Conservation (phyloP, 768 basidiomycete species). For the Psilocybe tampanensis region DNA sequence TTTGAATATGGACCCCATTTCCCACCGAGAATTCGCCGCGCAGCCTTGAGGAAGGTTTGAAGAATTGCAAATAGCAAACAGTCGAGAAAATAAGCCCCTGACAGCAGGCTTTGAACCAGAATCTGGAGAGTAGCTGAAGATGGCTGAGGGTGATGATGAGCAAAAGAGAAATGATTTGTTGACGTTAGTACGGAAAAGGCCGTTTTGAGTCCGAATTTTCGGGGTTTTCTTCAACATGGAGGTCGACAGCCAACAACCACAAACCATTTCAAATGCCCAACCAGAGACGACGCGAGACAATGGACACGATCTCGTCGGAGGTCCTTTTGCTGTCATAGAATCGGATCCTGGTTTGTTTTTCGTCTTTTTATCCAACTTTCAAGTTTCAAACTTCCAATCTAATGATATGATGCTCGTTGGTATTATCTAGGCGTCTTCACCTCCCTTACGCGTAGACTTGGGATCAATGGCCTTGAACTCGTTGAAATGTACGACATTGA, state of each 20-base stretch:
- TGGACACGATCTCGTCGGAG: conserved; percentile 54
- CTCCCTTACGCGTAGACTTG: conserved; percentile 53
- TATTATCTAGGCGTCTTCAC: conserved; percentile 55
- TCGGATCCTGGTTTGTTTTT: conserved; percentile 46
- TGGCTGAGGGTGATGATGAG: no score
- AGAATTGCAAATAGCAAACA: not conserved
- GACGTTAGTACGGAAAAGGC: not conserved
- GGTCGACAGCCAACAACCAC: conserved; percentile 13
- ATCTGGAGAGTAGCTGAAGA: not conserved
- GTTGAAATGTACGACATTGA: conserved; percentile 66
- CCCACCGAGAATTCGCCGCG: conserved; percentile 11
- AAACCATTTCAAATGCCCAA: not conserved
- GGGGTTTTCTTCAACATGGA: conserved; percentile 5
- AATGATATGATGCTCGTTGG: no score
- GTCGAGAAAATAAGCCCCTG: not conserved
- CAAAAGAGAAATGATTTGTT: not conserved
- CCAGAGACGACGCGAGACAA: not conserved
- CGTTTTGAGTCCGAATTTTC: not conserved
- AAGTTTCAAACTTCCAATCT: not conserved
- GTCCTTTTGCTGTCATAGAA: conserved; percentile 64
- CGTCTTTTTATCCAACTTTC: not conserved
- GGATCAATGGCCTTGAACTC: conserved; percentile 53
- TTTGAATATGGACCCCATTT: not conserved
- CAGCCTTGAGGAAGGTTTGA: not conserved
- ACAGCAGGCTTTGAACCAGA: not conserved